A percentile compares a stretch with the other conserved stretches of the same genome.
Conservation (phyloP, 441 rosid genomes). For the Rhodomyrtus psidioides region DNA sequence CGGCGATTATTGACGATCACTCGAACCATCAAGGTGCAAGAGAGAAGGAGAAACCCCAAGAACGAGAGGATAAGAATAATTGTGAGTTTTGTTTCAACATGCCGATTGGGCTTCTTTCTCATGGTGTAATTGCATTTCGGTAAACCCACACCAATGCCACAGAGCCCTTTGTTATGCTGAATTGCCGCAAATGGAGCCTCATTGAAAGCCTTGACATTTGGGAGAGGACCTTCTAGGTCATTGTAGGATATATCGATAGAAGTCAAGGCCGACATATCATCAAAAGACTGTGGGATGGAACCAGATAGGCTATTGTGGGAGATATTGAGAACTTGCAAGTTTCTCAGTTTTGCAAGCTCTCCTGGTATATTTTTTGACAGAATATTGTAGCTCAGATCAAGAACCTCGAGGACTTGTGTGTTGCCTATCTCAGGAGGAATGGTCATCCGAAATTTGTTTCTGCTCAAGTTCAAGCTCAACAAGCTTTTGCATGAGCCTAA, state of each 20-base stretch:
- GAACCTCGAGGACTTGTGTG: too few species aligned
- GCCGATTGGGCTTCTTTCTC: background rate
- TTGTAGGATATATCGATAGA: background rate
- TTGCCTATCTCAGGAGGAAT: too few species aligned
- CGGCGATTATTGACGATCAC: background rate
- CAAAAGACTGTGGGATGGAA: background rate
- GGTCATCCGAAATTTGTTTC: too few species aligned
- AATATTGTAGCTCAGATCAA: too few species aligned
- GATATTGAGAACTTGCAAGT: background rate
- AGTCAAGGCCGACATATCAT: background rate
- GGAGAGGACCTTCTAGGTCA: background rate
- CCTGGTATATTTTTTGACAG: too few species aligned
- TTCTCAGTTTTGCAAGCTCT: background rate
- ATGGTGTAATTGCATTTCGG: accelerated
- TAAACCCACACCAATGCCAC: background rate
- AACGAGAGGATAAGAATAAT: background rate
- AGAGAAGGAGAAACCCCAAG: background rate
- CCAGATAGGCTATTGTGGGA: background rate
- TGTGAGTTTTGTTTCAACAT: accelerated
- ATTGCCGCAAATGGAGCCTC: background rate
- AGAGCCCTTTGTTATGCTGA: background rate
- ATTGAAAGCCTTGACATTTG: background rate
- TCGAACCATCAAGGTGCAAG: background rate
- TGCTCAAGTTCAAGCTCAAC: too few species aligned
- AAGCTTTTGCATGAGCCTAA: too few species aligned